Conservation (phyloP, 768 basidiomycete genomes). For the Filobasidium wieringae region DNA sequence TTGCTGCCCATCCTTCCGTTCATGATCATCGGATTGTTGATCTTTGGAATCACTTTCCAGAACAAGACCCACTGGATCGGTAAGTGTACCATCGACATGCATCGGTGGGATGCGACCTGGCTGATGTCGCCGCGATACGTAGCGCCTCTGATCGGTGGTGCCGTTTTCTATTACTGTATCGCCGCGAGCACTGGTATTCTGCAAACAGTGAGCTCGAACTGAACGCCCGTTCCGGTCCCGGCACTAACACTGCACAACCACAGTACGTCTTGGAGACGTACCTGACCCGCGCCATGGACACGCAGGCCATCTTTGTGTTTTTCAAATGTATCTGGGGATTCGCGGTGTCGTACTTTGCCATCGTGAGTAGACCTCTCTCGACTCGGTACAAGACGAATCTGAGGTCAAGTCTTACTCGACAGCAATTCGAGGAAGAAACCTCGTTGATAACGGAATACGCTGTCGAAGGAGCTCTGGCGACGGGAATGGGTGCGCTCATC, state of each 20-base stretch:
- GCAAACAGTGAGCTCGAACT: slow-evolving; percentile 11
- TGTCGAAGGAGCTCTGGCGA: slow-evolving; percentile 18
- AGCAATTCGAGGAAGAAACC: slow-evolving; percentile 14
- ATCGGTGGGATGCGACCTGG: background rate
- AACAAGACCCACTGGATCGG: slow-evolving; percentile 19
- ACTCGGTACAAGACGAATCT: background rate
- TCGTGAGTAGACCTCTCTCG: background rate
- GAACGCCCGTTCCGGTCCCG: background rate
- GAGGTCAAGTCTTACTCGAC: no score
- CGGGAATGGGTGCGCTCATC: slow-evolving; percentile 15
- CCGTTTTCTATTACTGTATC: slow-evolving; percentile 21
- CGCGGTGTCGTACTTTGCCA: slow-evolving; percentile 12
- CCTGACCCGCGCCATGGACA: slow-evolving; percentile 19
- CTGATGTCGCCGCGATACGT: background rate
- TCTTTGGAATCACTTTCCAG: slow-evolving; percentile 18
- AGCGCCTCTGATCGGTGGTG: slow-evolving; percentile 21
- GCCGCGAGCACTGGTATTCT: slow-evolving; percentile 21
- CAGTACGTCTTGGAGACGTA: slow-evolving; percentile 25
- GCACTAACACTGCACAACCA: background rate
- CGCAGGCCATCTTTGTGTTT: slow-evolving; percentile 23
- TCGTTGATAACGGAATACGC: slow-evolving; percentile 14
- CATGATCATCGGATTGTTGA: slow-evolving; percentile 21
- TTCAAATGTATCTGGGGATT: slow-evolving; percentile 29
- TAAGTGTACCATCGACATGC: background rate
- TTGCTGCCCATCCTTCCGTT: slow-evolving; percentile 23